A percentile compares a stretch with the other conserved stretches of the same genome.
phyloP scores from a whole-genome alignment of 1,284 basidiomycete species.

The Trichosporon sp. region DNA sequence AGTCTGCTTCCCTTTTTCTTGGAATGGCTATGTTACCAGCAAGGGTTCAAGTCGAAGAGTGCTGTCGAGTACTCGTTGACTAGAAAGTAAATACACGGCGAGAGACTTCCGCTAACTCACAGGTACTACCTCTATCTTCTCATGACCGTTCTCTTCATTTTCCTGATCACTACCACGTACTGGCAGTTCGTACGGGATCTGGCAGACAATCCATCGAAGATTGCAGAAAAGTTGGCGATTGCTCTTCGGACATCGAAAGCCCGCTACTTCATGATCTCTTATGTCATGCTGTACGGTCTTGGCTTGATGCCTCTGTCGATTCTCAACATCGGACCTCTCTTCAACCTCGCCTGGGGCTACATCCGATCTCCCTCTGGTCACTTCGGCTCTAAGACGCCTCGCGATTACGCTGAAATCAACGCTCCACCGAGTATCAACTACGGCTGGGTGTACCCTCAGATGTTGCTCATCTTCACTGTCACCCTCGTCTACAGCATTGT shows the following conservation, averaged over 20 bases:
- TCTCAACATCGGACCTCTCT: conserved; percentile 78
- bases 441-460: conserved; percentile 87
- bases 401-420: conserved; percentile 94
- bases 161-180: conserved; percentile 85
- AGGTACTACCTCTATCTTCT: conserved; percentile 94
- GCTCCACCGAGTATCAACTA: conserved; percentile 96
- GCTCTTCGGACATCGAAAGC: conserved; percentile 69
- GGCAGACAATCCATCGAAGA: conserved; percentile 74
- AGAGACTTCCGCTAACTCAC: conserved; percentile 14
- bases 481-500: conserved; percentile 93
- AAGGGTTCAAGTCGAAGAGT: conserved; percentile 85
- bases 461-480: conserved; percentile 92
- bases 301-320: conserved; percentile 94
- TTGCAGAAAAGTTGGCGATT: conserved; percentile 83
- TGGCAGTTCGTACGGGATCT: conserved; percentile 84
- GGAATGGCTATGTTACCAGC: conserved; percentile 84
- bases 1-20: conserved; percentile 84
- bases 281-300: conserved; percentile 88
- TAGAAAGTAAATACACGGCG: conserved; percentile 69
- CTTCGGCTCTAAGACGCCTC: conserved; percentile 57
- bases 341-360: conserved; percentile 10
- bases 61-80: conserved; percentile 91
- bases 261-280: conserved; percentile 90
- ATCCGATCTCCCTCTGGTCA: conserved; percentile 53
- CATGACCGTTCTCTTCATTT: conserved; percentile 93